These are phyloP conservation scores for Panicum miliaceum DNA, from an alignment of 176 grass and related monocot genomes.

Conservation along the genomic window DNA sequence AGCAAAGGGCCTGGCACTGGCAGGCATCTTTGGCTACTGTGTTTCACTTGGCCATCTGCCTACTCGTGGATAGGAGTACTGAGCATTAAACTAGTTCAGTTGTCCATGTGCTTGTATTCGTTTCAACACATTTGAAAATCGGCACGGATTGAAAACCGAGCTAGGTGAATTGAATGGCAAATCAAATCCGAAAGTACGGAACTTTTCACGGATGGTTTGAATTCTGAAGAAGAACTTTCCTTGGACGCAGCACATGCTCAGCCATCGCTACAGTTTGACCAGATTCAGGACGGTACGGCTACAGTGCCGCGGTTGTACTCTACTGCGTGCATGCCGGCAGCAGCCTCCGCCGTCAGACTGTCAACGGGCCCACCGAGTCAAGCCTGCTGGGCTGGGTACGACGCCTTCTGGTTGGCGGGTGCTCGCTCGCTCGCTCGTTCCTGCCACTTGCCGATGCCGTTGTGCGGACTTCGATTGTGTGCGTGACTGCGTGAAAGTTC, in stretches of 20 bases:
- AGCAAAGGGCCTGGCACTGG: neutral
- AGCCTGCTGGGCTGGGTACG: neutral
- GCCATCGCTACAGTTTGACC: neutral
- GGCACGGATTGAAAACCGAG: neutral
- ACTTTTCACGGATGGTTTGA: neutral
- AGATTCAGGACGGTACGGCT: no score
- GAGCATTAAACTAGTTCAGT: neutral
- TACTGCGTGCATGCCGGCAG: neutral
- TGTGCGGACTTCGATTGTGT: neutral
- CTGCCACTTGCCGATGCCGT: neutral
- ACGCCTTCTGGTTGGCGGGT: neutral
- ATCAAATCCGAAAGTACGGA: neutral
- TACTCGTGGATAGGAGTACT: no score
- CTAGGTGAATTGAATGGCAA: neutral
- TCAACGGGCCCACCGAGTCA: slow-evolving; percentile 23
- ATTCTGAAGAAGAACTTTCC: neutral
- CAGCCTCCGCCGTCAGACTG: slow-evolving; percentile 27
- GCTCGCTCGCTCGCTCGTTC: neutral
- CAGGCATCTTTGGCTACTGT: neutral
- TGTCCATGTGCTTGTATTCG: neutral
- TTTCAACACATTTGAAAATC: neutral
- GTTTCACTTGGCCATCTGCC: no score
- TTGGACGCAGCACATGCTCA: neutral
- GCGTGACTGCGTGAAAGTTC: slow-evolving; percentile 10
- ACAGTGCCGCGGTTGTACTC: no score